phyloP scores from a whole-genome alignment of 495 filamentous ascomycete genomes.

The Penicillium salamii region DNA sequence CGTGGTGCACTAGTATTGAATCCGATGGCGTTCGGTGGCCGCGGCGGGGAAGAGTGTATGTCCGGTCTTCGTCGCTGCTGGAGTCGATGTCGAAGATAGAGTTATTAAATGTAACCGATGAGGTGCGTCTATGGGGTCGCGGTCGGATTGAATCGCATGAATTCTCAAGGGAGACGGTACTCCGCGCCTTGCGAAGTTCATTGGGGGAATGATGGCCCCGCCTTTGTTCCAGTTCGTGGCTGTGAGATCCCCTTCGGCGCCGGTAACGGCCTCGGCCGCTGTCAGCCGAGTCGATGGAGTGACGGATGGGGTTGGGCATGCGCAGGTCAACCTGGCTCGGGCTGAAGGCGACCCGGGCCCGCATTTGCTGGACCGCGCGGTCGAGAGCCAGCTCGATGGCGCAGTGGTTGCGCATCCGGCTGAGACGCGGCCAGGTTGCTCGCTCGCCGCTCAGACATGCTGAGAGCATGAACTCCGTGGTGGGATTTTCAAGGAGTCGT shows the following conservation, averaged over 20 bases:
- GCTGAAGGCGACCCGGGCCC: constrained; percentile 76
- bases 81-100: constrained; percentile 16
- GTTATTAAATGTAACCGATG: constrained; percentile 14
- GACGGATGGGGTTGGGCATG: constrained; percentile 14
- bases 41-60: constrained; percentile 5
- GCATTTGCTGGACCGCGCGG: constrained; percentile 71
- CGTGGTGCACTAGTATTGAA: constrained; percentile 4
- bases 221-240: constrained; percentile 29
- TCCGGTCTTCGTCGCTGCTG: constrained; percentile 24
- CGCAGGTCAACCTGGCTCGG: constrained; percentile 64
- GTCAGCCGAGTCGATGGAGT: constrained; percentile 20
- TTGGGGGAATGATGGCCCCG: constrained; percentile 10
- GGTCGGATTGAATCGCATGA: constrained; percentile 11
- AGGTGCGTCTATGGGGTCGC: constrained; percentile 18
- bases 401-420: constrained; percentile 75
- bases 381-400: constrained; percentile 87
- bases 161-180: constrained; percentile 30
- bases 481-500: constrained; percentile 81
- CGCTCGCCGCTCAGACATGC: constrained; percentile 74
- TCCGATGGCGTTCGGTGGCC: constrained; percentile 18
- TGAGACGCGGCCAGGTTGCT: constrained; percentile 88
- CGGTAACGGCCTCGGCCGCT: constrained; percentile 21
- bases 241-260: constrained; percentile 34
- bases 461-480: constrained; percentile 78
- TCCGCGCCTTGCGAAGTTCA: constrained; percentile 31